These are phyloP conservation scores for Neurospora terricola DNA, from an alignment of 495 filamentous ascomycete species.

Conservation along the genomic window DNA sequence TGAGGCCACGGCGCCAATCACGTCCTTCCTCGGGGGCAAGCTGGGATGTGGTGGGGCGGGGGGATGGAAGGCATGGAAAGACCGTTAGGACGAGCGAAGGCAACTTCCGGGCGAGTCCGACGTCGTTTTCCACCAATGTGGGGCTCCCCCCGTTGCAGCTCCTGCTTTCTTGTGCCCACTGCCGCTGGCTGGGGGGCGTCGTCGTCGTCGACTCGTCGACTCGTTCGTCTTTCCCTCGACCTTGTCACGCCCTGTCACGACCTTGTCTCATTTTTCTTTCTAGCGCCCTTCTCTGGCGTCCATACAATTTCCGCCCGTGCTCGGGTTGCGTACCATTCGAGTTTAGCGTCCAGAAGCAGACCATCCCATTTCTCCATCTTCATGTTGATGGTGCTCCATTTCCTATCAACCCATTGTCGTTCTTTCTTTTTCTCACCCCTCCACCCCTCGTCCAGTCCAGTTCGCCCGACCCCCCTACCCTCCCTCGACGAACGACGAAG, in stretches of 20 bases:
- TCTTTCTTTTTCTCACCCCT: not conserved
- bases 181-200: not conserved
- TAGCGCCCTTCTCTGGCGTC: conserved; percentile 17
- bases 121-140: not conserved
- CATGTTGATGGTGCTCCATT: not conserved
- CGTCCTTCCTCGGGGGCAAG: not conserved
- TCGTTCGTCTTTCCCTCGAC: not conserved
- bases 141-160: not conserved
- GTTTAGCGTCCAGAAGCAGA: not conserved
- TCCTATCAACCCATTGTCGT: not conserved
- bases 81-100: not conserved
- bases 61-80: not conserved
- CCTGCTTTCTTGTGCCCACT: not conserved
- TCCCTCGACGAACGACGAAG: not conserved
- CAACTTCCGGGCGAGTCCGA: not conserved
- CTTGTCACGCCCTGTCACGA: not conserved
- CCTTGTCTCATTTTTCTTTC: conserved; percentile 8
- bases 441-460: not conserved
- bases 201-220: not conserved
- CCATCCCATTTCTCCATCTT: not conserved
- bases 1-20: not conserved
- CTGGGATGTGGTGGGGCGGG: not conserved
- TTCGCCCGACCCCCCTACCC: not conserved
- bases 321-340: not conserved
- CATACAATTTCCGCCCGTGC: not conserved